Evolutionary conservation across 768 basidiomycete genomes (phyloP).

Genomic region (Termitomyces sp.): DNA sequence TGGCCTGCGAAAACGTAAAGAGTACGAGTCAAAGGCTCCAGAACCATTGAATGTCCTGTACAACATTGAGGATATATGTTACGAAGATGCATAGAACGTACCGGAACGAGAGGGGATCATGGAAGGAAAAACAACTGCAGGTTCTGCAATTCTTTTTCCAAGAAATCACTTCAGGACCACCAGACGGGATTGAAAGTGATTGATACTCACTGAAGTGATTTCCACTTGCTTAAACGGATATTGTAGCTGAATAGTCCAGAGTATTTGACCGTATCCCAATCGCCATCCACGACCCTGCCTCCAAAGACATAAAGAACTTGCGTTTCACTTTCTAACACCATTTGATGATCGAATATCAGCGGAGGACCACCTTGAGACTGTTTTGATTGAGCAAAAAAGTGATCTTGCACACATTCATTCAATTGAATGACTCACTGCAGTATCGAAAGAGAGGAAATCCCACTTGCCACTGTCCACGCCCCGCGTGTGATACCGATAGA

Average conservation of each 20-base stretch:
- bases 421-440: constrained; percentile 40
- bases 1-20: constrained; percentile 76
- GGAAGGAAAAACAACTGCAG: constrained; percentile 25
- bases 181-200: not conserved
- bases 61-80: not conserved
- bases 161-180: not conserved
- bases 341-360: constrained; percentile 75
- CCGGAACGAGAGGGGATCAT: constrained; percentile 59
- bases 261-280: constrained; percentile 54
- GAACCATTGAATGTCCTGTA: constrained; percentile 76
- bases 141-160: constrained; percentile 19
- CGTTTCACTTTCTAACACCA: constrained; percentile 66
- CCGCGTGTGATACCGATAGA: constrained; percentile 69
- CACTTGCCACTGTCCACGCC: constrained; percentile 61
- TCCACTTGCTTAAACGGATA: constrained; percentile 62
- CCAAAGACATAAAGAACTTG: constrained; percentile 76
- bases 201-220: constrained; percentile 51
- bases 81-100: constrained; percentile 16
- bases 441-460: constrained; percentile 66
- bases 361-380: constrained; percentile 67
- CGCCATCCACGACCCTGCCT: constrained; percentile 64
- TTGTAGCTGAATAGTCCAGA: constrained; percentile 74
- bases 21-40: constrained; percentile 51
- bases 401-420: not conserved
- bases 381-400: constrained; percentile 1